Percentiles rank a stretch among this genome's conserved stretches.
These are phyloP conservation scores for Linnemannia elongata DNA, from an alignment of 192 early-diverging fungal species.

Conservation along the genomic window DNA sequence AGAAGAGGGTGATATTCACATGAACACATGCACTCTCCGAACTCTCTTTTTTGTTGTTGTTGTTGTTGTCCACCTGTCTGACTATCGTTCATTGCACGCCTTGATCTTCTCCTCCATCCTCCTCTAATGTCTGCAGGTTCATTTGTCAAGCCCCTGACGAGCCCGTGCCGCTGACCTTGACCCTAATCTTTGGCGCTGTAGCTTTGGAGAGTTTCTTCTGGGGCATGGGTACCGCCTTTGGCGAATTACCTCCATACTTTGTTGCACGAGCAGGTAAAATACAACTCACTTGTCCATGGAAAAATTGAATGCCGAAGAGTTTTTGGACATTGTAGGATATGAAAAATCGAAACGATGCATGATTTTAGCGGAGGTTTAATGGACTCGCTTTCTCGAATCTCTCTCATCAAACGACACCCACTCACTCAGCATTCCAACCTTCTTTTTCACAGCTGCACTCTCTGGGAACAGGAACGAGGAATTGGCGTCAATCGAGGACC, in stretches of 20 bases:
- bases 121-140: conserved; percentile 41
- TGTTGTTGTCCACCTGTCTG: neutral
- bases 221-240: conserved; percentile 93
- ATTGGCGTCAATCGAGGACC: conserved; percentile 56
- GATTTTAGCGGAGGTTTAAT: neutral
- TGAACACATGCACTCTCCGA: neutral
- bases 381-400: neutral
- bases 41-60: conserved; percentile 4
- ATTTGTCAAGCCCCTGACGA: conserved; percentile 42
- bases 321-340: neutral
- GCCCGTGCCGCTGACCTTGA: conserved; percentile 63
- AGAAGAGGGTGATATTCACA: neutral
- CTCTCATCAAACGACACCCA: neutral
- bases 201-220: conserved; percentile 88
- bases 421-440: neutral
- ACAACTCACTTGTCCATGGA: neutral
- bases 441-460: conserved; percentile 58
- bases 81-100: neutral
- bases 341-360: neutral
- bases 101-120: conserved; percentile 21
- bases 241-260: conserved; percentile 96
- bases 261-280: conserved; percentile 84
- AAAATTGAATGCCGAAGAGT: neutral
- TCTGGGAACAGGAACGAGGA: conserved; percentile 68
- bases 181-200: conserved; percentile 78